A percentile compares a stretch with the other conserved stretches of the same genome.
phyloP scores from a whole-genome alignment of 345 rosid genomes.

The Raphanus raphanistrum region DNA sequence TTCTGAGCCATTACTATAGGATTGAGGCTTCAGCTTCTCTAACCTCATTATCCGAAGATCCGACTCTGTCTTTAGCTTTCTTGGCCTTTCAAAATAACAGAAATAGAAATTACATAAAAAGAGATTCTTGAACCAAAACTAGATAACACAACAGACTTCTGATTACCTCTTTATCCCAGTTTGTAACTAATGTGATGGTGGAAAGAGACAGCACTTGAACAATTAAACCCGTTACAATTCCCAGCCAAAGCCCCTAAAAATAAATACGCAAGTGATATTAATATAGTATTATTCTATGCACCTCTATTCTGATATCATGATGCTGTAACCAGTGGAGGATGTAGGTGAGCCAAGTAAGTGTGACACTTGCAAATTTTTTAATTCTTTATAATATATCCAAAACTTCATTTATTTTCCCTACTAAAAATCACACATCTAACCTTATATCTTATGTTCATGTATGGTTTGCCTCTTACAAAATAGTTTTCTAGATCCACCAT shows the following conservation, averaged over 20 bases:
- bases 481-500: neutral
- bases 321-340: neutral
- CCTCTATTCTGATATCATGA: neutral
- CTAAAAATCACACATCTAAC: no score
- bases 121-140: neutral
- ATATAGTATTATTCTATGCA: neutral
- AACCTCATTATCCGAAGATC: neutral
- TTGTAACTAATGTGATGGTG: neutral
- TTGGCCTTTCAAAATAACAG: neutral
- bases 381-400: neutral
- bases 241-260: neutral
- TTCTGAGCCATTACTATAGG: neutral
- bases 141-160: neutral
- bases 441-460: neutral
- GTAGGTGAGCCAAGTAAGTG: neutral
- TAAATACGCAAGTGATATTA: neutral
- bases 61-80: constrained; percentile 11
- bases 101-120: neutral
- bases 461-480: neutral
- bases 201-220: neutral
- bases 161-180: neutral
- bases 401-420: no score
- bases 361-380: no score
- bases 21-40: neutral
- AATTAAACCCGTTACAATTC: neutral